These are phyloP conservation scores for Effrenium voratum DNA, from an alignment of 73 alveolate species.

Conservation along the genomic window DNA sequence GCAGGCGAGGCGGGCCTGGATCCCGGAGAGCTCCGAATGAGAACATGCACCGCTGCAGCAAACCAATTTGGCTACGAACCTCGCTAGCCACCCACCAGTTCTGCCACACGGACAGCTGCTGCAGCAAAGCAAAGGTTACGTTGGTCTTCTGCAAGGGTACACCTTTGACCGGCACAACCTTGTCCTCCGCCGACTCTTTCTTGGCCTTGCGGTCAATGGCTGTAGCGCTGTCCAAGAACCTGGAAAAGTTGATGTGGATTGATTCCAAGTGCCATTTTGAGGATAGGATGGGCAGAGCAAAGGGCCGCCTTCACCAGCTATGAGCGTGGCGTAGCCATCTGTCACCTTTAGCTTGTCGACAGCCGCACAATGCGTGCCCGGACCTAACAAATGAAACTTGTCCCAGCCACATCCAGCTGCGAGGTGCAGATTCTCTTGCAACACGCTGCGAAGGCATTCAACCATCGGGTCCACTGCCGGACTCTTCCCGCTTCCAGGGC, in stretches of 20 bases:
- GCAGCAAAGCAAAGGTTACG: background rate
- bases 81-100: conserved; percentile 25
- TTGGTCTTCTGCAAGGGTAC: background rate
- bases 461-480: conserved; percentile 54
- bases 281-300: conserved; percentile 43
- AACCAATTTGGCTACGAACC: background rate
- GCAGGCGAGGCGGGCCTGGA: conserved; percentile 4
- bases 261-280: background rate
- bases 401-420: background rate
- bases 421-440: background rate
- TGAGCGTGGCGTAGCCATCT: background rate
- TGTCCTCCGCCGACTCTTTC: background rate
- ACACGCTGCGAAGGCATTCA: background rate
- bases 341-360: conserved; percentile 8
- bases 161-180: background rate
- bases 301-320: conserved; percentile 43
- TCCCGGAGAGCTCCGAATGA: conserved; percentile 10
- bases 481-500: conserved; percentile 46
- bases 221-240: conserved; percentile 12
- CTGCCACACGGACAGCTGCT: conserved; percentile 2
- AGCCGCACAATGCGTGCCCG: conserved; percentile 17
- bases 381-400: background rate
- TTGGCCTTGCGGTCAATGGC: background rate
- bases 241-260: conserved; percentile 8
- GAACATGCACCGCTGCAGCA: background rate